Evolutionary conservation across 1,284 basidiomycete species (phyloP).

Genomic region (Irpex rosettiformis): DNA sequence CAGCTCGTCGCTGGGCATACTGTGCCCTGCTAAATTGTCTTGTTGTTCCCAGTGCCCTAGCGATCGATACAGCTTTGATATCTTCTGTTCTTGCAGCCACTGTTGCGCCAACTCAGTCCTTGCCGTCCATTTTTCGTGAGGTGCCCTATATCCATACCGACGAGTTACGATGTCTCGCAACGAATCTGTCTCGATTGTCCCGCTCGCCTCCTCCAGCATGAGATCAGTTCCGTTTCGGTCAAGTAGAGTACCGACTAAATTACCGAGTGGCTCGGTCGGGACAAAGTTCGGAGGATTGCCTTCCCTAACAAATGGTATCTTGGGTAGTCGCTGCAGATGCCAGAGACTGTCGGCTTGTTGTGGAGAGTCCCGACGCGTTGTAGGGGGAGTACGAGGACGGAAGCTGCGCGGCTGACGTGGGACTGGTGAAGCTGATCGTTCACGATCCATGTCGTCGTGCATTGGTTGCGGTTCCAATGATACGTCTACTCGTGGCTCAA

Average conservation of each 20-base stretch:
- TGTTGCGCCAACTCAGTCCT: background rate
- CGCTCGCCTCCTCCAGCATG: background rate
- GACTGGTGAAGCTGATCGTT: too few species aligned
- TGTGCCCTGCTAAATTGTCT: background rate
- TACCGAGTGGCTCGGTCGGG: too few species aligned
- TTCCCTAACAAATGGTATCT: background rate
- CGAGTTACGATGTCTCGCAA: background rate
- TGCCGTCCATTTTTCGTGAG: background rate
- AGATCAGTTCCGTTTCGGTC: background rate
- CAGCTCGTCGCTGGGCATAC: background rate
- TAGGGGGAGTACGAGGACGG: too few species aligned
- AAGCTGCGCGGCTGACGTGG: too few species aligned
- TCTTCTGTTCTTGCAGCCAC: background rate
- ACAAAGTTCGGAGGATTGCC: too few species aligned
- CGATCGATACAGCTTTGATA: background rate
- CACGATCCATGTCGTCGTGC: too few species aligned
- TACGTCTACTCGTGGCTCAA: background rate
- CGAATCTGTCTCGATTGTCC: background rate
- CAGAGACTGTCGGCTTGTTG: too few species aligned
- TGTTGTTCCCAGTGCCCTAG: background rate
- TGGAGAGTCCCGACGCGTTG: too few species aligned
- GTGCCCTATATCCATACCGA: background rate
- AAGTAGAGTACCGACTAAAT: background rate
- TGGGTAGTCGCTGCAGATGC: too few species aligned
- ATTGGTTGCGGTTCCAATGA: too few species aligned